Percentiles rank a stretch among this genome's conserved stretches.
Conservation (phyloP, 306 rosid genomes). For the Styphnolobium japonicum region DNA sequence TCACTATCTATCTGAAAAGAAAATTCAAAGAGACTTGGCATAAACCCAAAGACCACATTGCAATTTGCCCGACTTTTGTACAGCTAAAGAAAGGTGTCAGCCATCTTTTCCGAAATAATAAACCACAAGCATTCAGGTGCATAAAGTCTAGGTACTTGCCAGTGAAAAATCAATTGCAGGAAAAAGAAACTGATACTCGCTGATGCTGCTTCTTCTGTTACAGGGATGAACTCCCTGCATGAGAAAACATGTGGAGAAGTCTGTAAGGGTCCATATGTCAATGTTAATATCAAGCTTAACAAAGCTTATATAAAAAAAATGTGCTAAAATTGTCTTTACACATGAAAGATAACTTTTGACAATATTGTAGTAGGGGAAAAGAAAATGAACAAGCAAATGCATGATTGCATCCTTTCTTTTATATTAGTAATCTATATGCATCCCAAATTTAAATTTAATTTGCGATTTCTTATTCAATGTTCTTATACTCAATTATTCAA, state of each 20-base stretch:
- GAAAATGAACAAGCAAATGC: neutral
- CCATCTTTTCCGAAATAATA: constrained; percentile 18
- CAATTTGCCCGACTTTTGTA: neutral
- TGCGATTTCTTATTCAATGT: neutral
- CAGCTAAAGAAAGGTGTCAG: constrained; percentile 10
- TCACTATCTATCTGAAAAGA: constrained; percentile 60
- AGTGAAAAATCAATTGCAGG: constrained; percentile 84
- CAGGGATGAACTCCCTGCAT: constrained; percentile 85
- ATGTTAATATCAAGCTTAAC: neutral
- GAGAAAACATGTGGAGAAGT: neutral
- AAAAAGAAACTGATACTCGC: constrained; percentile 58
- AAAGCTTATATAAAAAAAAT: neutral
- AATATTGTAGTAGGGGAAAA: neutral
- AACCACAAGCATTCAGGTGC: neutral
- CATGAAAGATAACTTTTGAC: neutral
- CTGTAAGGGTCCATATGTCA: neutral
- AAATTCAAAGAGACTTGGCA: neutral
- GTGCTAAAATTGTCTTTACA: neutral
- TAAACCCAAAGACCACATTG: neutral
- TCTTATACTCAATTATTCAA: neutral
- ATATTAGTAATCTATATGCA: neutral
- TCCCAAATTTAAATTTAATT: neutral
- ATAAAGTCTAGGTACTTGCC: constrained; percentile 39
- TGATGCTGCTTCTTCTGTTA: constrained; percentile 69
- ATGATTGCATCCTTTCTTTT: neutral